Evolutionary conservation across 2,329 filamentous ascomycete species (phyloP).

Genomic region (Akanthomyces uredinophilus): DNA sequence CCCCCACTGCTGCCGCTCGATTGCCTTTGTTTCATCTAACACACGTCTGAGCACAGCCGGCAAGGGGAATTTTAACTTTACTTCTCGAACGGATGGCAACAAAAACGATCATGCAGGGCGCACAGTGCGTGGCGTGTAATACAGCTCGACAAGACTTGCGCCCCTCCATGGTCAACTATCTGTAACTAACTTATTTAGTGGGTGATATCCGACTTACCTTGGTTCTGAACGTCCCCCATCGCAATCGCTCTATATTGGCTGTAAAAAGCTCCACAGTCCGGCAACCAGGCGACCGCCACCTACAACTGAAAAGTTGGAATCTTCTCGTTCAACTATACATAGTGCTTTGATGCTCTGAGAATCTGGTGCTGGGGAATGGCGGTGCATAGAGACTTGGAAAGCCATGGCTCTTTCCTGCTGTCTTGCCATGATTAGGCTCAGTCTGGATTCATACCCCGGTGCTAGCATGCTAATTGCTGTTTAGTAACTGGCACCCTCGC

Average conservation of each 20-base stretch:
- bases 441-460: too few species aligned
- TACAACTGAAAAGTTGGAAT: too few species aligned
- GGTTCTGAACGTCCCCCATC: background rate
- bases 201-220: background rate
- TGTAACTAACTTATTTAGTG: too few species aligned
- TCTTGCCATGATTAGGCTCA: too few species aligned
- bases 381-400: too few species aligned
- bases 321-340: too few species aligned
- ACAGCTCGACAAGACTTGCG: too few species aligned
- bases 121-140: too few species aligned
- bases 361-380: too few species aligned
- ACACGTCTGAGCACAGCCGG: background rate
- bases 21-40: conserved; percentile 2
- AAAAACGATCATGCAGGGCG: background rate
- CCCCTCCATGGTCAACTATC: too few species aligned
- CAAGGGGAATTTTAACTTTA: background rate
- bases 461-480: background rate
- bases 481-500: background rate
- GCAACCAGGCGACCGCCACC: background rate
- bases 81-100: background rate
- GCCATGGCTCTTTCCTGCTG: too few species aligned
- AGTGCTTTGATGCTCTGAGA: too few species aligned
- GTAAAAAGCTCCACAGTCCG: background rate
- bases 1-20: background rate
- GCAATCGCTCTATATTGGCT: background rate